Conservation (phyloP, 352 stramenopile genomes). For the Phytophthora cryptogea region DNA sequence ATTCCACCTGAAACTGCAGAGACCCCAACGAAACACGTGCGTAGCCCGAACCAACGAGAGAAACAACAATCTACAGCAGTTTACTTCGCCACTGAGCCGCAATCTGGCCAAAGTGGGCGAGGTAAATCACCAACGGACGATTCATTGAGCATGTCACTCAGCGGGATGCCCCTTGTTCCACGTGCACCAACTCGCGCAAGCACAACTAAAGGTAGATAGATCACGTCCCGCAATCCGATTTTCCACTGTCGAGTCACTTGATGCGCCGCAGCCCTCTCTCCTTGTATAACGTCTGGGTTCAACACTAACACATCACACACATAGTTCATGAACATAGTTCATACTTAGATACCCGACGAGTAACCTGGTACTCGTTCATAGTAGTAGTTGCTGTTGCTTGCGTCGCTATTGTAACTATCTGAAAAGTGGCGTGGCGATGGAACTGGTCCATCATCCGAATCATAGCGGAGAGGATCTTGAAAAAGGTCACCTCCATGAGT, state of each 20-base stretch:
- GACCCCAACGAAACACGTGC: conserved; percentile 12
- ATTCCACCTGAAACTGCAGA: conserved; percentile 15
- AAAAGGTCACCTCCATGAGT: conserved; percentile 84
- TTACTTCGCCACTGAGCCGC: conserved; percentile 64
- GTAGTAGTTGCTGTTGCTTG: conserved; percentile 50
- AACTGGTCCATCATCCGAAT: conserved; percentile 76
- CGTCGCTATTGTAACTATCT: conserved; percentile 72
- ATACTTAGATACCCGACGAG: conserved; percentile 23
- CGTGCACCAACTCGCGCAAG: conserved; percentile 23
- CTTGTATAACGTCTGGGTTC: background rate
- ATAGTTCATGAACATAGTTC: conserved; percentile 11
- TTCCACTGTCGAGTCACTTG: background rate
- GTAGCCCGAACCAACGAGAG: conserved; percentile 25
- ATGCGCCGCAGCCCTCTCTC: background rate
- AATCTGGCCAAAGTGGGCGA: conserved; percentile 18
- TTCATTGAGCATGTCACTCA: conserved; percentile 62
- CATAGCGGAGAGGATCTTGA: conserved; percentile 81
- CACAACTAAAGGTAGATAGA: conserved; percentile 22
- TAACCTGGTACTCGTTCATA: conserved; percentile 29
- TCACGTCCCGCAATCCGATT: background rate
- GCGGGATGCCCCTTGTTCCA: conserved; percentile 47
- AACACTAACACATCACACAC: conserved; percentile 7
- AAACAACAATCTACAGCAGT: conserved; percentile 31
- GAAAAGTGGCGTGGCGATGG: conserved; percentile 64
- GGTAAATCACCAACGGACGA: conserved; percentile 12